Evolutionary conservation across 257 asterid species (phyloP).

Genomic region (Nicotiana obtusifolia): DNA sequence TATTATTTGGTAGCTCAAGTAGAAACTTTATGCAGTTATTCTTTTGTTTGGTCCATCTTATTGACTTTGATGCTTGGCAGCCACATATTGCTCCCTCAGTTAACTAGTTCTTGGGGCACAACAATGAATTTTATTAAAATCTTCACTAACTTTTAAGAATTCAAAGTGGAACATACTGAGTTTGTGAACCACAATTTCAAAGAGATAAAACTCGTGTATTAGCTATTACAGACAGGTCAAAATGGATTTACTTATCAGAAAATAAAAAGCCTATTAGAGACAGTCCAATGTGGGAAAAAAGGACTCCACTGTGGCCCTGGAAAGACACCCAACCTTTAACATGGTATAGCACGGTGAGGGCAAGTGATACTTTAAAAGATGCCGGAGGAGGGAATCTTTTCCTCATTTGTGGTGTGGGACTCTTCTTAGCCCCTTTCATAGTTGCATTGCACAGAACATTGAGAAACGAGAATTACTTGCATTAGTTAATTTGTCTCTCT

Average conservation of each 20-base stretch:
- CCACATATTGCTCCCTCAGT: not conserved
- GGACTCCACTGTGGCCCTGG: not conserved
- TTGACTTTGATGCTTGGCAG: not conserved
- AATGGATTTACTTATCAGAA: not conserved
- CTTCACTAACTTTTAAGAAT: not conserved
- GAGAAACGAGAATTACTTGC: not conserved
- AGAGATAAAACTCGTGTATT: not conserved
- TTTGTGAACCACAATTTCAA: not conserved
- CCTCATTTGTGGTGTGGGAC: not conserved
- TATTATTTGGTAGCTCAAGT: slow-evolving; percentile 3
- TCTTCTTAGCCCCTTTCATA: not conserved
- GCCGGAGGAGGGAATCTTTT: not conserved
- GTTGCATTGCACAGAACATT: not conserved
- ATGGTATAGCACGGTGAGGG: not conserved
- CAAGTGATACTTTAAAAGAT: not conserved
- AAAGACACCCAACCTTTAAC: not conserved
- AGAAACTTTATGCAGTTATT: not conserved
- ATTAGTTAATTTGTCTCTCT: not conserved
- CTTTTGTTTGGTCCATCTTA: not conserved
- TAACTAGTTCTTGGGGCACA: not conserved
- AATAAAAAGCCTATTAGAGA: not conserved
- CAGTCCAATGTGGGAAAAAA: not conserved
- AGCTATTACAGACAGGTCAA: not conserved
- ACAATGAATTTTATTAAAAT: not conserved
- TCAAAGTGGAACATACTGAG: not conserved